These are phyloP conservation scores for Mortierella antarctica DNA, from an alignment of 192 early-diverging fungal genomes.

Conservation along the genomic window DNA sequence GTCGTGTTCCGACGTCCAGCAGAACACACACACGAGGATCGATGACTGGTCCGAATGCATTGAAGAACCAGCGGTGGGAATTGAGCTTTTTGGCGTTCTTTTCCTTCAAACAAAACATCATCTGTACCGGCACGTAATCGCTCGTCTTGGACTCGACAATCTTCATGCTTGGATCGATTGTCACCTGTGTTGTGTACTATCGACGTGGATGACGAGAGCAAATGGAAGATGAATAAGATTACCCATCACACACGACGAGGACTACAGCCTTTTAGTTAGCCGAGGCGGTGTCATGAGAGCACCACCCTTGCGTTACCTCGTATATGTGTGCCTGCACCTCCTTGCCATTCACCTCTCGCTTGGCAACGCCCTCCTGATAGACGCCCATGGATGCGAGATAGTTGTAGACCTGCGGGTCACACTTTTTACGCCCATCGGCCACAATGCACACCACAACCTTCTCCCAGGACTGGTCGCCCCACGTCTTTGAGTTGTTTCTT, in stretches of 20 bases:
- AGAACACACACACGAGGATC: conserved; percentile 70
- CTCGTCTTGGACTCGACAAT: conserved; percentile 61
- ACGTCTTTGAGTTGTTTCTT: conserved; percentile 61
- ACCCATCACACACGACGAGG: neutral
- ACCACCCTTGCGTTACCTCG: conserved; percentile 36
- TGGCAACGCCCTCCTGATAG: conserved; percentile 79
- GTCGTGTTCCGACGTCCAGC: conserved; percentile 85
- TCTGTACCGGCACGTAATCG: conserved; percentile 74
- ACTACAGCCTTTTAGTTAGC: neutral
- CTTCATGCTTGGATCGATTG: conserved; percentile 75
- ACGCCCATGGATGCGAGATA: conserved; percentile 81
- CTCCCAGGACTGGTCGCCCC: conserved; percentile 75
- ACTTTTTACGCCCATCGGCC: conserved; percentile 80
- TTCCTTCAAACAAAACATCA: conserved; percentile 87
- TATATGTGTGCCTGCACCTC: conserved; percentile 71
- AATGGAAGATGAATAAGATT: neutral
- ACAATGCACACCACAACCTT: conserved; percentile 84
- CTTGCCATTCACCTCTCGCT: conserved; percentile 72
- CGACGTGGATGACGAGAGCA: neutral
- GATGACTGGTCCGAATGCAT: conserved; percentile 69
- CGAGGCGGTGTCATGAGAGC: neutral
- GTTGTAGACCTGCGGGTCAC: conserved; percentile 69
- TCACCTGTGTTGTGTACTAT: conserved; percentile 81
- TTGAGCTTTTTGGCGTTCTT: conserved; percentile 91
- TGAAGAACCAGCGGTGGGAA: conserved; percentile 77